phyloP scores from a whole-genome alignment of 2,329 filamentous ascomycete genomes.

The Drechslera avenae region DNA sequence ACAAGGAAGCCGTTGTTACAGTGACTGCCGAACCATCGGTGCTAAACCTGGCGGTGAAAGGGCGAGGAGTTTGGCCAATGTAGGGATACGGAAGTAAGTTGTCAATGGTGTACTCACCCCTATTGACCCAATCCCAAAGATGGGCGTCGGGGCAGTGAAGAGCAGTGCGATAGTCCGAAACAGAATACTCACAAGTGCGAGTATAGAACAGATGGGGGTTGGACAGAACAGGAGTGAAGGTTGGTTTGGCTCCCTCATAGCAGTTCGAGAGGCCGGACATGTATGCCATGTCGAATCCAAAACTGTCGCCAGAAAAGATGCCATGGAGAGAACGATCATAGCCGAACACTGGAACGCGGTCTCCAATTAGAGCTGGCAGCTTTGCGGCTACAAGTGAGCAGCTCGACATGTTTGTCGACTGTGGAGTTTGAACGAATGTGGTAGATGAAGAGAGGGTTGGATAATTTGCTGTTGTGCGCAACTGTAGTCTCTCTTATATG shows the following conservation, averaged over 20 bases:
- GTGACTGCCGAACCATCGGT: neutral
- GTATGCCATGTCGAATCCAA: slow-evolving; percentile 19
- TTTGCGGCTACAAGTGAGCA: slow-evolving; percentile 19
- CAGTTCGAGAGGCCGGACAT: slow-evolving; percentile 18
- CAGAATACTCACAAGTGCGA: slow-evolving; percentile 7
- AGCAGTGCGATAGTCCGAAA: neutral
- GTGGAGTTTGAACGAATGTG: neutral
- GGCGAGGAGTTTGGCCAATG: neutral
- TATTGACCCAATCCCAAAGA: slow-evolving; percentile 7
- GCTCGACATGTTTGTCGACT: slow-evolving; percentile 10
- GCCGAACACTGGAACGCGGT: slow-evolving; percentile 17
- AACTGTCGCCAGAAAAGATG: slow-evolving; percentile 4
- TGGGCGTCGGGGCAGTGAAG: slow-evolving; percentile 6
- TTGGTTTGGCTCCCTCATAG: slow-evolving; percentile 8
- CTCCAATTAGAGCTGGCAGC: slow-evolving; percentile 11
- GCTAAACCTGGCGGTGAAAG: slow-evolving; percentile 14
- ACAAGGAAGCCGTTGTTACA: neutral
- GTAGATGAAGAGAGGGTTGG: neutral
- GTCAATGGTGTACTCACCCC: slow-evolving; percentile 14
- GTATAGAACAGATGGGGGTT: slow-evolving; percentile 10
- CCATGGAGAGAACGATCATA: slow-evolving; percentile 4
- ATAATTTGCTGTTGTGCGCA: neutral
- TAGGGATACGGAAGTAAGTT: neutral
- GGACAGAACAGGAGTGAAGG: slow-evolving; percentile 18
- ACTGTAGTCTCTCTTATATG: slow-evolving; percentile 1